Base-by-base conservation (phyloP, 306 rosid genomes). In the Glycine tomentella region DNA sequence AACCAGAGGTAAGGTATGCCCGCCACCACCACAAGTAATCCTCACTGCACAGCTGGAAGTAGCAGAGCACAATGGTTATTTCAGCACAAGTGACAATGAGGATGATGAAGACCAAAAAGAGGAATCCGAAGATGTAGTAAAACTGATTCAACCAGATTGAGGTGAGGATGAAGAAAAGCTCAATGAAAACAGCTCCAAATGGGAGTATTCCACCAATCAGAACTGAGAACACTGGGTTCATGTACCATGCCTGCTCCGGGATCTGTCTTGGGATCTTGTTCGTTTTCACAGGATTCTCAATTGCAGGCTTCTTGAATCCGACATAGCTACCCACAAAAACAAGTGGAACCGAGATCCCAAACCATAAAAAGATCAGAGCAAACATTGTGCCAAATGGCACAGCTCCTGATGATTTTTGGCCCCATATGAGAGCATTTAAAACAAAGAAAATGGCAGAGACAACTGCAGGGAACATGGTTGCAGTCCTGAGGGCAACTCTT, bases 1-100 rank as follows among this genome's bases (percentile, higher is more conserved):
- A 95, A 61, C 98, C 99, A 17, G 99, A 86, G 0, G 98, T 93
- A 42, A 95, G 95, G 89, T 95, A 95, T 31, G 99, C 91, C 50
- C 99, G 86, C 99, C 99, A 93, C 99, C 99, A 93, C 99, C 98
- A 95, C 66, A 91, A 83, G 81, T 95, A 95, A 85, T 95, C 99
- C 90, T 93, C 99, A 63, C 98, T 93, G 94, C 99, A 95, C 83
- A 95, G 63, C 88, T 95, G 99, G 92, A 95, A 95, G 91, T 93
- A 95, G 92, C 99, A 91, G 38, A 95, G 99, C 80, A 95, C 99
- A 31, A 95, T 69, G 56, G 99, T 90, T 75, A 95, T 95, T 84
- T 95, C 99, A 4, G 99, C 99, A 46, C 99, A 95, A 4, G 99
- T 95, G 84, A 95, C 79, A 3, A 93, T 72, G 76, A 95, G 98